Evolutionary conservation across 306 rosid genomes (phyloP).

Genomic region (Prunus fruticosa): DNA sequence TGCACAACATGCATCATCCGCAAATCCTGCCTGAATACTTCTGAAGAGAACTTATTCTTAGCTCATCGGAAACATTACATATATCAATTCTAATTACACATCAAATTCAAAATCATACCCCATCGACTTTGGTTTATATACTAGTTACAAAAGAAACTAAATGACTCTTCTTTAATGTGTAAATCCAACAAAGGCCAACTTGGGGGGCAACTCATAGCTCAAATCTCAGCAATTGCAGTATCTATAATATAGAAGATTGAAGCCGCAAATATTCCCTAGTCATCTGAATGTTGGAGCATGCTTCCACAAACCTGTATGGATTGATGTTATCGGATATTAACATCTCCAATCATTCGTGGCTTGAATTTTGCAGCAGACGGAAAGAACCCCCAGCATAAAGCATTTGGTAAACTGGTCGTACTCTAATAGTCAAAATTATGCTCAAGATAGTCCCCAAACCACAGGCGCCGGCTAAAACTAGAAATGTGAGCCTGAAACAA

Average conservation of each 20-base stretch:
- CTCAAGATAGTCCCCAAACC: slow-evolving; percentile 67
- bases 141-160: no score
- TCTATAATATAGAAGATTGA: background rate
- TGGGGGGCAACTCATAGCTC: no score
- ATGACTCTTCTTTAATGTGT: no score
- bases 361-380: slow-evolving; percentile 35
- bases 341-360: slow-evolving; percentile 16
- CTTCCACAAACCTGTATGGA: background rate
- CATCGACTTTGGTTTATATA: background rate
- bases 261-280: slow-evolving; percentile 1
- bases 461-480: slow-evolving; percentile 55
- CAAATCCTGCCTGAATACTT: background rate
- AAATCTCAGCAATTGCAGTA: no score
- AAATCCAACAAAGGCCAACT: no score
- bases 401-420: slow-evolving; percentile 71
- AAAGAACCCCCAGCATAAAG: slow-evolving; percentile 66
- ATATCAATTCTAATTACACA: background rate
- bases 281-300: slow-evolving; percentile 6
- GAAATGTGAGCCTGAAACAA: slow-evolving; percentile 79
- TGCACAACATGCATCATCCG: background rate
- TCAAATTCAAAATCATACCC: slow-evolving; percentile 4
- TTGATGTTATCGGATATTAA: background rate
- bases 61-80: background rate
- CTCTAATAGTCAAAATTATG: slow-evolving; percentile 59
- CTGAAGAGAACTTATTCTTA: background rate